These are phyloP conservation scores for Vitis cinerea DNA, from an alignment of 164 flowering plant genomes.

Conservation along the genomic window DNA sequence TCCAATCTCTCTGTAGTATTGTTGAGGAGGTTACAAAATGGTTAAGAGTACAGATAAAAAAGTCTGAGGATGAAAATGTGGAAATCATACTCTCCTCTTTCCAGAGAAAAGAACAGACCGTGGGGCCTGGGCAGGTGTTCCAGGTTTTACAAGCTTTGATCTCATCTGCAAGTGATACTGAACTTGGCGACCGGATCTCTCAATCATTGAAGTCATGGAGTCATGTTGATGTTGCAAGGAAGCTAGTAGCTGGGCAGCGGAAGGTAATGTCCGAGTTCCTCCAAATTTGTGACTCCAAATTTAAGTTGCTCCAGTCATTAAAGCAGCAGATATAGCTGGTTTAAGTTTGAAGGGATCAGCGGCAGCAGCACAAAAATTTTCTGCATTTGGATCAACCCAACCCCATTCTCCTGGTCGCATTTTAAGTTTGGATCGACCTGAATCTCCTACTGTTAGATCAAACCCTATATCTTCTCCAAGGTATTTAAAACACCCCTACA, in stretches of 20 bases:
- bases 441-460: no score
- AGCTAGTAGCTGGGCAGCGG: slow-evolving; percentile 41
- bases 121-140: slow-evolving; percentile 66
- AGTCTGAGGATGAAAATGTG: slow-evolving; percentile 41
- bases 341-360: slow-evolving; percentile 16
- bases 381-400: not conserved
- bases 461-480: no score
- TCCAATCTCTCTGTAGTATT: slow-evolving; percentile 32
- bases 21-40: slow-evolving; percentile 54
- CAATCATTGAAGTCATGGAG: slow-evolving; percentile 56
- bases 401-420: no score
- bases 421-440: not conserved
- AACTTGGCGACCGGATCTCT: slow-evolving; percentile 47
- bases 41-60: slow-evolving; percentile 43
- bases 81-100: slow-evolving; percentile 44
- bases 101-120: slow-evolving; percentile 23
- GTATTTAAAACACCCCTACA: no score
- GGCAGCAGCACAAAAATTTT: not conserved
- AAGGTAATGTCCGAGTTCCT: slow-evolving; percentile 43
- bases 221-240: slow-evolving; percentile 50
- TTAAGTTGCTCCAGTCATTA: slow-evolving; percentile 40
- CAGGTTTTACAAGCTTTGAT: slow-evolving; percentile 33
- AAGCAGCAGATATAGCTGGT: slow-evolving; percentile 34
- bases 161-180: slow-evolving; percentile 29
- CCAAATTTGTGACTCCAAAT: slow-evolving; percentile 53